Evolutionary conservation across 2,329 filamentous ascomycete genomes (phyloP), one percentile per base, ranked within the genome.

Genomic region (Diaporthe sp.): DNA sequence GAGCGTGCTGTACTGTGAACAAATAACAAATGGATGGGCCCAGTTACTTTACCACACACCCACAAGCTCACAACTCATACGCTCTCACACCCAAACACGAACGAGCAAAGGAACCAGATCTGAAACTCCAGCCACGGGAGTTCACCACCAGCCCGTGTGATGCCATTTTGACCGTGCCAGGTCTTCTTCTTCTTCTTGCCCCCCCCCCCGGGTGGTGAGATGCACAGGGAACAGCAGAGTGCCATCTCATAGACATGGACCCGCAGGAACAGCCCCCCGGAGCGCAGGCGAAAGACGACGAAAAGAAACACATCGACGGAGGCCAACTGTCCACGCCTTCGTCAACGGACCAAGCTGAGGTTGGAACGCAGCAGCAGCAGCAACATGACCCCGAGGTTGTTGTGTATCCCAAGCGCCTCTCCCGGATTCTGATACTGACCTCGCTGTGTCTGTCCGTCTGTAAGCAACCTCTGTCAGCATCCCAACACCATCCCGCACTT

Each of bases 391-490:
- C 79, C 60, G 46, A 51, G 8, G 42, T 78, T 28, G 71, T 78
- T 28, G 71, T 79, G 4, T 88, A 89, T 78, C 87, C 87, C 0
- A 78, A 79, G 31, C 85, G 84, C 55, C 68, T 83, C 31, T 86
- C 83, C 78, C 82, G 87, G 7, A 37, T 81, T 25, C 80, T 88
- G 58, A 85, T 88, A 71, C 84, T 88, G 75, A 62, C 78, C 7
- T 86, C 86, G 4, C 84, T 89, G 73, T 87, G 86, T 75, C 80
- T 89, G 19, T 81, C 85, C 74, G 82, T 88, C 75, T 51, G 62
- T 68, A 68, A 68, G 62, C 39, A 44, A 42, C 60, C 60, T 28
- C 13, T 17, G 13, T 44, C n/a, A 7, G n/a, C 57, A 15, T 39
- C 34, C 19, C 57, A 37, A 4, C 19, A n/a, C 19, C 10, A 3